Evolutionary conservation across 2,329 filamentous ascomycete species (phyloP), one percentile per base, ranked within the genome.

Genomic region (Pseudomassariella vexata): DNA sequence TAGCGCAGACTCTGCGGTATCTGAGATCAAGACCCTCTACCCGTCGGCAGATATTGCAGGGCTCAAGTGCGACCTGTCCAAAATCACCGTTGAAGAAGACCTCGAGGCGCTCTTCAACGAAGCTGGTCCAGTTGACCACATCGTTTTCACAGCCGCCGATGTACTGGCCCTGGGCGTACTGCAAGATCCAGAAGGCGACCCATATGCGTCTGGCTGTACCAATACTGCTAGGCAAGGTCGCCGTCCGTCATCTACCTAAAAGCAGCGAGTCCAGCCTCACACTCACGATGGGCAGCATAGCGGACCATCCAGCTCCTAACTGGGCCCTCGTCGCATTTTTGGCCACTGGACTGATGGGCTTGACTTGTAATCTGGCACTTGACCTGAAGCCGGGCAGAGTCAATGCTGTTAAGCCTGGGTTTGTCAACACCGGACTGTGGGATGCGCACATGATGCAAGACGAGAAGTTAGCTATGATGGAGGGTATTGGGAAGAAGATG

Each of bases 131-230:
- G 38, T 54, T 34, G 46, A 54, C 42, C 50, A 53, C 35, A 24
- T 52, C 19, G 44, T 53, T 10, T 39, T 37, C 44, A 50, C 49
- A 14, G 59, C 59, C 1, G 54, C 46, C 4, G 53, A 57, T 40
- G 29, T 28, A 32, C 44, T 55, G 5, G 9, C 42, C 23, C 9
- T 48, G 6, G 24, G 32, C 11, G 19, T 17, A 5, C 30, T 56
- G 5, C 12, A 36, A 12, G 47, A 46, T 57, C 27, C 37, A 36
- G 2, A 19, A 28, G 19, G 50, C 38, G 1, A 36, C 44, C 28
- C 56, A 55, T 20, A 46, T 61, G 41, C 52, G 55, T 6, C 39
- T 56, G 31, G 31, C 49, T 10, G 50, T 50, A n/a, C 53, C 56
- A 1, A n/a, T 54, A n/a, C 35, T 59, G 29, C 24, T 59, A 5